phyloP scores from a whole-genome alignment of 2,329 filamentous ascomycete genomes.

The Pezicula rhizophila region DNA sequence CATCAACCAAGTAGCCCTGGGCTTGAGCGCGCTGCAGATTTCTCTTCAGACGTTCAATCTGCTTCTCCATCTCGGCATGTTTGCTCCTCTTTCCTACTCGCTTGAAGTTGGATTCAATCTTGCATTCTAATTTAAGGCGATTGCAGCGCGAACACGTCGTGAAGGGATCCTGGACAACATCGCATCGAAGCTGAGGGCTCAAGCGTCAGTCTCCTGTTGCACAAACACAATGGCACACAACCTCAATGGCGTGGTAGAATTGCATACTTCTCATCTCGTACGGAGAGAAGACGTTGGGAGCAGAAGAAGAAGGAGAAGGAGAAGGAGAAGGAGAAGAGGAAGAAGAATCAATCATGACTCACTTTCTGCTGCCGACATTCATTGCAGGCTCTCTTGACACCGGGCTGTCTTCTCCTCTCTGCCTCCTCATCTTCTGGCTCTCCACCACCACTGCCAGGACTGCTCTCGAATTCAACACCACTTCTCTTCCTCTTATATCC shows the following conservation, averaged over 20 bases:
- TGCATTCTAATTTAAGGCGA: conserved; percentile 75
- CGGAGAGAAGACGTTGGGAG: no score
- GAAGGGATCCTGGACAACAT: conserved; percentile 77
- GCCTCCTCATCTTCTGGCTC: conserved; percentile 49
- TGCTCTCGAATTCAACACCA: conserved; percentile 48
- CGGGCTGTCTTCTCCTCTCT: conserved; percentile 59
- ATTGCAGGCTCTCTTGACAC: conserved; percentile 75
- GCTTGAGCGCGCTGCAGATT: conserved; percentile 53
- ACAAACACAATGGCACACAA: background rate
- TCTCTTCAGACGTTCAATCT: conserved; percentile 64
- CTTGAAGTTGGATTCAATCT: conserved; percentile 85
- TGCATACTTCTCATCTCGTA: background rate
- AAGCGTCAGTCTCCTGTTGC: conserved; percentile 8
- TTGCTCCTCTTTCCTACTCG: conserved; percentile 75
- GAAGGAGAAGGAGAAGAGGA: background rate
- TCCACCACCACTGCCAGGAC: conserved; percentile 47
- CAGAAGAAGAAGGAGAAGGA: no score
- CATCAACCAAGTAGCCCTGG: conserved; percentile 49
- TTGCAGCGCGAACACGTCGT: conserved; percentile 70
- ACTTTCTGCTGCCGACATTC: conserved; percentile 84
- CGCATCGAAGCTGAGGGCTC: conserved; percentile 66
- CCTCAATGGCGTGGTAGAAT: conserved; percentile 3
- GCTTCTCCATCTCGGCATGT: conserved; percentile 81
- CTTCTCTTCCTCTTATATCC: conserved; percentile 54
- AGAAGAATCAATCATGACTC: conserved; percentile 30